These are phyloP conservation scores for Aspergillus latus DNA, from an alignment of 2,329 filamentous ascomycete species.

Conservation along the genomic window DNA sequence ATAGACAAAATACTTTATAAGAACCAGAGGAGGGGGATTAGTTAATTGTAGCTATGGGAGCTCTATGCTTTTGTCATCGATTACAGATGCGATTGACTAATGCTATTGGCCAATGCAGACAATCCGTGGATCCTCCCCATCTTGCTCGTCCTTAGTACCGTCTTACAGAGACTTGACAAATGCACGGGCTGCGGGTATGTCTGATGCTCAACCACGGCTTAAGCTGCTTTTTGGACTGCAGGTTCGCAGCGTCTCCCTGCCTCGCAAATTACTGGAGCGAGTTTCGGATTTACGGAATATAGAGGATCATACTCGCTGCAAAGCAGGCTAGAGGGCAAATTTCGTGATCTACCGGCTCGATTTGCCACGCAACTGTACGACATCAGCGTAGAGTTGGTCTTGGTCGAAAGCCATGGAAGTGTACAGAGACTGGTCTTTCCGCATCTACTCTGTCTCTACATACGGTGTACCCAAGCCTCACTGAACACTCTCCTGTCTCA, in stretches of 20 bases:
- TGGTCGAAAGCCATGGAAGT: not conserved
- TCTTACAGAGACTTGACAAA: slow-evolving; percentile 41
- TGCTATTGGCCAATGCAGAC: not conserved
- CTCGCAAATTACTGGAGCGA: not conserved
- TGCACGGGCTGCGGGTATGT: not conserved
- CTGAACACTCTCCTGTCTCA: no score
- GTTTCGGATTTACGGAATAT: not conserved
- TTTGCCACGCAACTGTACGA: not conserved
- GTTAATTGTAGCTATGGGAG: not conserved
- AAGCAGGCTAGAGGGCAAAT: not conserved
- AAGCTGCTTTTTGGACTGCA: no score
- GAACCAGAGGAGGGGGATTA: not conserved
- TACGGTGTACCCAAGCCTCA: no score
- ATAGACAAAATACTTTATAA: not conserved
- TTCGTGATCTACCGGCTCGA: not conserved
- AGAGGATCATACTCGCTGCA: not conserved
- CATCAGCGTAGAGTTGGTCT: not conserved
- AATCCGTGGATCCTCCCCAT: slow-evolving; percentile 3
- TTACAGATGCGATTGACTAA: slow-evolving; percentile 22
- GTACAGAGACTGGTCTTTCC: no score
- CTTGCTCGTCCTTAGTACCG: slow-evolving; percentile 22
- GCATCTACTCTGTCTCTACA: no score
- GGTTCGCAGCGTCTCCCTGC: not conserved
- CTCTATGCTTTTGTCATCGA: slow-evolving; percentile 26
- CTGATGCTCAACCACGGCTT: no score